Evolutionary conservation across 2,329 filamentous ascomycete species (phyloP), one percentile per base, ranked within the genome.

Genomic region (Lachnellula cervina): DNA sequence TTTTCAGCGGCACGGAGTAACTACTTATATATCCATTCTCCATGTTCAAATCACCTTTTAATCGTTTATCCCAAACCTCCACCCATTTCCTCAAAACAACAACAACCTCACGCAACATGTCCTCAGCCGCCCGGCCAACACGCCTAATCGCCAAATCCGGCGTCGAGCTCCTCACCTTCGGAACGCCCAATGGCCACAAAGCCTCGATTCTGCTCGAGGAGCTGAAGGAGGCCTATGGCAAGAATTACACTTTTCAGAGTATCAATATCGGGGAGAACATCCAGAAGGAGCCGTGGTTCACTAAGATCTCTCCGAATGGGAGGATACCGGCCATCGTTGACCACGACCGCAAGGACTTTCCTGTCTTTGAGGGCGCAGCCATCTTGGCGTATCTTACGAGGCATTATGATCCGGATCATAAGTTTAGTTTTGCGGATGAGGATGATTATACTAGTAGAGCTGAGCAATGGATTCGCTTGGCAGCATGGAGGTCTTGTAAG

Each of bases 321-420:
- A 77, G 83, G 16, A 86, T 87, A 62, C 83, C 84, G 2, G 83
- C 80, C 47, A 79, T 88, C 47, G 77, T 87, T 32, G 84, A 88
- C 71, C 84, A 88, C 61, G 82, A 87, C 69, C 77, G 81, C 59
- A 73, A 74, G 54, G 78, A 71, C 47, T 80, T 87, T 51, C 71
- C 79, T 44, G 82, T 93, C 28, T 93, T 92, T 65, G 89, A 94
- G 71, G 86, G 84, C 45, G 80, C 84, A 47, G 81, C 86, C 58
- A 92, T 92, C 65, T 77, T 92, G 66, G 77, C 81, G 57, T 93
- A 93, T 70, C 77, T 93, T 19, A 80, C 83, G 9, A 81, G 85
- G n/a, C 80, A 80, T 60, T 91, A 91, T 67, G 88, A 91, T 68
- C 74, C 76, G 0, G 82, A 89, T 53, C 69, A 87, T 72, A 85